Evolutionary conservation across 495 filamentous ascomycete genomes (phyloP), one percentile per base, ranked within the genome.

Genomic region (Trichodelitschia bisporula): DNA sequence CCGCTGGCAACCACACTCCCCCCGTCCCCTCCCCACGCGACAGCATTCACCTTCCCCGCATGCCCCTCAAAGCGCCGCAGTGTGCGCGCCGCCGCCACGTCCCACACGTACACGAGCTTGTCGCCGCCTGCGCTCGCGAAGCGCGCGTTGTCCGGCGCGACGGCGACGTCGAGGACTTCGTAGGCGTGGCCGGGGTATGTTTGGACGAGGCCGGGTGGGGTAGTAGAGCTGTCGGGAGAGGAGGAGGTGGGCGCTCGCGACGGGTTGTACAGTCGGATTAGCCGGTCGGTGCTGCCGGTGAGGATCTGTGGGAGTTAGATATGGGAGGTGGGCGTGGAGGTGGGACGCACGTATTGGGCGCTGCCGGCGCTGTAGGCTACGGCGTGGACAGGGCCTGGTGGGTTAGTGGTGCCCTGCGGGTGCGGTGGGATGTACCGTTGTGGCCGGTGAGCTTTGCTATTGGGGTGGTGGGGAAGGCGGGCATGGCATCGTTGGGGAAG

Each of bases 151-250:
- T 75, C 68, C 27, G 47, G 37, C n/a, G 66, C 53, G 29, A 91
- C 70, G 36, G 62, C 58, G 25, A 97, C 54, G 35, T 75, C 72
- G 36, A 92, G 73, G 25, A 97, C 73, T 26, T 73, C 71, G 61
- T 95, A 82, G 39, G 76, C 78, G 57, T 97, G 86, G 2, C 77
- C 75, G 32, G 72, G 54, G 57, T 89, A 95, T 27, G 67, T 71
- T 47, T 91, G 79, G 51, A 95, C 73, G 0, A 77, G 70, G 19
- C 39, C 41, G n/a, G n/a, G n/a, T n/a, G n/a, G n/a, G n/a, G n/a
- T n/a, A n/a, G n/a, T n/a, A n/a, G n/a, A n/a, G 15, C 55, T 53
- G 37, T 53, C 45, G 13, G 52, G 34, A 28, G 54, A 54, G 36
- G 37, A 25, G 29, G 60, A 53, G 17, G 60, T 44, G 3, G 69